Evolutionary conservation across 2,329 filamentous ascomycete genomes (phyloP).

Genomic region (Leptographium radiaticola): DNA sequence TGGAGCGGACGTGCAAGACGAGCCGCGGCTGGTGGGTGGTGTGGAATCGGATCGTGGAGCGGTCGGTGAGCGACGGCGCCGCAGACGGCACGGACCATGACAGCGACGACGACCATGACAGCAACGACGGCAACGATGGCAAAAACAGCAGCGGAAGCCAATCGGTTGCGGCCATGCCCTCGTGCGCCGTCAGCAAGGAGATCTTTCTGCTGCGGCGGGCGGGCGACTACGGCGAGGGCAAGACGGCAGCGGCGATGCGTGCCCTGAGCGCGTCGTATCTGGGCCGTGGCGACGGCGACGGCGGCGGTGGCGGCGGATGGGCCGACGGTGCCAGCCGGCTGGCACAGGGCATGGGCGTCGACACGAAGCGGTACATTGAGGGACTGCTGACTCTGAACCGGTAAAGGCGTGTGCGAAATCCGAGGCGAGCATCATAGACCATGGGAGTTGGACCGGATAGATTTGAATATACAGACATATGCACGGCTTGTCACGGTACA

Average conservation of each 20-base stretch:
- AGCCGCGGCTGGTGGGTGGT: constrained; percentile 58
- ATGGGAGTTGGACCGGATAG: too few species aligned
- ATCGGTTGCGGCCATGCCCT: not conserved
- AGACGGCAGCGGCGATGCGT: constrained; percentile 17
- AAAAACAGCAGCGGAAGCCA: not conserved
- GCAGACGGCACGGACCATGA: not conserved
- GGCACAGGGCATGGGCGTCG: constrained; percentile 62
- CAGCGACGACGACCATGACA: not conserved
- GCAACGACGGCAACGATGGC: not conserved
- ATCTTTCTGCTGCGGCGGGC: constrained; percentile 48
- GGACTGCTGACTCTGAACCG: constrained; percentile 51
- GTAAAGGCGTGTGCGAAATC: constrained; percentile 11
- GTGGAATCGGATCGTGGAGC: constrained; percentile 44
- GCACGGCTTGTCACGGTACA: too few species aligned
- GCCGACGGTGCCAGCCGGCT: constrained; percentile 45
- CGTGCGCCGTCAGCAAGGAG: constrained; percentile 34
- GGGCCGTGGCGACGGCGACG: constrained; percentile 10
- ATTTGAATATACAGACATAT: too few species aligned
- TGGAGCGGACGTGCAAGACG: constrained; percentile 53
- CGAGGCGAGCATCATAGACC: too few species aligned
- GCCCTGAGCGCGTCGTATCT: constrained; percentile 9
- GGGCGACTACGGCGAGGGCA: constrained; percentile 34
- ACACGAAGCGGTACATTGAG: constrained; percentile 64
- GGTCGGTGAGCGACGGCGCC: constrained; percentile 6
- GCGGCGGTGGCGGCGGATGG: constrained; percentile 20